A percentile compares a stretch with the other conserved stretches of the same genome.
Conservation (phyloP, 192 early-diverging fungal species). For the Allomyces macrogynus region DNA sequence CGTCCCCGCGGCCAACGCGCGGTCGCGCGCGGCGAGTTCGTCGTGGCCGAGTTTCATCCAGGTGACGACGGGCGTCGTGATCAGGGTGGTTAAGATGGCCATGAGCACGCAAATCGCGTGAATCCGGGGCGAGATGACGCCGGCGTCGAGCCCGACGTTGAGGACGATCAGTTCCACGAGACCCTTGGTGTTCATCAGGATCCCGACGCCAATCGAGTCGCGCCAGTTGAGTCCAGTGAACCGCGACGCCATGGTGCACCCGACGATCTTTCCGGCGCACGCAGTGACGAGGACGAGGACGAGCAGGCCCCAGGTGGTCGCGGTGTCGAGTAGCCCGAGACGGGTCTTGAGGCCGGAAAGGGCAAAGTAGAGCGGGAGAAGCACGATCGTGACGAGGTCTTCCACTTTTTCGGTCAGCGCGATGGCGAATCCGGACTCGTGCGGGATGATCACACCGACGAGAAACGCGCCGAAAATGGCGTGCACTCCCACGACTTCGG, state of each 20-base stretch:
- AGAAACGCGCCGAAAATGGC: conserved; percentile 87
- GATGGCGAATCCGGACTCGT: conserved; percentile 68
- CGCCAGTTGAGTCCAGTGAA: conserved; percentile 50
- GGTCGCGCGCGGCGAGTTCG: conserved; percentile 17
- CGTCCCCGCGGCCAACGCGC: conserved; percentile 8
- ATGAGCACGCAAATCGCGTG: conserved; percentile 60
- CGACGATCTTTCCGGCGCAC: conserved; percentile 71
- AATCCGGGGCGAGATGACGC: conserved; percentile 9
- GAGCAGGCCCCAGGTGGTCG: conserved; percentile 51
- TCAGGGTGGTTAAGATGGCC: conserved; percentile 70
- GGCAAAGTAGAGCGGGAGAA: conserved; percentile 86
- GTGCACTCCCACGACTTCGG: conserved; percentile 72
- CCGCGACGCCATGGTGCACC: conserved; percentile 47
- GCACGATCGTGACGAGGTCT: conserved; percentile 64
- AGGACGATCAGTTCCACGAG: conserved; percentile 90
- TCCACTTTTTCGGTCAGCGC: conserved; percentile 82
- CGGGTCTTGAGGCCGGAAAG: conserved; percentile 81
- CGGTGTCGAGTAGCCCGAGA: conserved; percentile 49
- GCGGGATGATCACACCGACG: conserved; percentile 66
- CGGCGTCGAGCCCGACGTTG: conserved; percentile 72
- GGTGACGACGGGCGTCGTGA: conserved; percentile 58
- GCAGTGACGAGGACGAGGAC: conserved; percentile 55
- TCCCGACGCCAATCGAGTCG: conserved; percentile 65
- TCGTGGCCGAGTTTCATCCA: conserved; percentile 53
- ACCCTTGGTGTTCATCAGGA: conserved; percentile 92